A percentile compares a stretch with the other conserved stretches of the same genome.
Evolutionary conservation across 2,329 filamentous ascomycete genomes (phyloP).

Genomic region (Colletotrichum noveboracense): DNA sequence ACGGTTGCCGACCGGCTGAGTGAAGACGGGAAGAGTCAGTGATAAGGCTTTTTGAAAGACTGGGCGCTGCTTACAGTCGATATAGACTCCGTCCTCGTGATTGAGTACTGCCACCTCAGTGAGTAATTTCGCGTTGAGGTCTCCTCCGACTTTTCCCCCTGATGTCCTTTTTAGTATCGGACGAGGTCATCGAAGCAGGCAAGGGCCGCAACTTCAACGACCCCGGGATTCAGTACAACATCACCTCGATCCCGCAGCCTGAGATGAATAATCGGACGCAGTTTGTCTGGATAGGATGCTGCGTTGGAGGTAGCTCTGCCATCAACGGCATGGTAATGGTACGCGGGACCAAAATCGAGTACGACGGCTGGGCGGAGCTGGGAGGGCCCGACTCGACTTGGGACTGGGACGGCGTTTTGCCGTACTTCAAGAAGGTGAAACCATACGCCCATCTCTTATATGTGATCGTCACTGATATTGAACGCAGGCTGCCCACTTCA

Average conservation of each 20-base stretch:
- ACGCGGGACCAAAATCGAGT: conserved; percentile 39
- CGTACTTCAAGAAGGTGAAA: conserved; percentile 47
- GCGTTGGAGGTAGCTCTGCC: conserved; percentile 42
- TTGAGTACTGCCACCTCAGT: conserved; percentile 14
- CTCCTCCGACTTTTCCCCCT: background rate
- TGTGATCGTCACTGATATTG: background rate
- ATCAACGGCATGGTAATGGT: conserved; percentile 44
- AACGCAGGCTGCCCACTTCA: conserved; percentile 2
- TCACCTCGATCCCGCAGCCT: conserved; percentile 31
- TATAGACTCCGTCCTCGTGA: conserved; percentile 15
- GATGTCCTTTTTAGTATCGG: background rate
- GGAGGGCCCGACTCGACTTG: conserved; percentile 51
- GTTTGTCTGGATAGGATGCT: conserved; percentile 32
- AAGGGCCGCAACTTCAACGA: conserved; percentile 15
- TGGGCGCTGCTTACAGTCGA: background rate
- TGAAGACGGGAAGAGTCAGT: conserved; percentile 29
- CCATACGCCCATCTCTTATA: background rate
- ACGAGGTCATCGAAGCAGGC: background rate
- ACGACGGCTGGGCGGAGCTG: conserved; percentile 47
- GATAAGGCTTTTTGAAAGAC: no score
- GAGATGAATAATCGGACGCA: conserved; percentile 28
- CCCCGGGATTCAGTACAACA: conserved; percentile 26
- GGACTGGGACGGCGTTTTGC: conserved; percentile 40
- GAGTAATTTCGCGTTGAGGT: background rate
- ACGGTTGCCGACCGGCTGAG: conserved; percentile 42